phyloP scores from a whole-genome alignment of 1,139 yeast genomes.

The Taiozyma onychis region DNA sequence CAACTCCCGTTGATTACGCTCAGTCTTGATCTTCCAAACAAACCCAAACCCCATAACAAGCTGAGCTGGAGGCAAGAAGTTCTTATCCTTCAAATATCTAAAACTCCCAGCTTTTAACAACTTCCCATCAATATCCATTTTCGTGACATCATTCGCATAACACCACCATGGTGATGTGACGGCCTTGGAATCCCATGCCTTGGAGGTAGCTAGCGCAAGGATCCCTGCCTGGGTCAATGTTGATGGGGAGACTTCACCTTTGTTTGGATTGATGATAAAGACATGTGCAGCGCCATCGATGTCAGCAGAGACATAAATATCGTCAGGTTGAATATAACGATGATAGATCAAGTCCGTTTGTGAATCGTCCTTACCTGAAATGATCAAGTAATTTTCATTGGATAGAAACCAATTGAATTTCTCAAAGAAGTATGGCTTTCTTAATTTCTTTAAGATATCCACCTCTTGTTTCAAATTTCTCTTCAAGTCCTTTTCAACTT shows the following conservation, averaged over 20 bases:
- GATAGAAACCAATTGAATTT: constrained; percentile 91
- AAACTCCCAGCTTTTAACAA: constrained; percentile 63
- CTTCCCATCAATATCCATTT: constrained; percentile 57
- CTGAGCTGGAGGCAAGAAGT: constrained; percentile 73
- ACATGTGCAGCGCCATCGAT: constrained; percentile 70
- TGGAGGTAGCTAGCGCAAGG: constrained; percentile 72
- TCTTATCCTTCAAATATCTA: constrained; percentile 47
- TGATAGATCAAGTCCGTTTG: constrained; percentile 83
- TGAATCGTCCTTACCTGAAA: constrained; percentile 80
- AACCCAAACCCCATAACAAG: constrained; percentile 88
- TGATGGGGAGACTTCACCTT: constrained; percentile 59
- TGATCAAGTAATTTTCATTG: constrained; percentile 79
- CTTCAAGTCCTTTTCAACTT: constrained; percentile 67
- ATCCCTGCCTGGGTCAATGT: constrained; percentile 89
- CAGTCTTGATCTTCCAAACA: constrained; percentile 52
- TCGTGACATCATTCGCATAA: constrained; percentile 57
- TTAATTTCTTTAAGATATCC: constrained; percentile 55
- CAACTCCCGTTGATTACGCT: constrained; percentile 18
- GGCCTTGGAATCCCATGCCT: constrained; percentile 85
- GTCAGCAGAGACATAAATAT: constrained; percentile 71
- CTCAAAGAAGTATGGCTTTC: constrained; percentile 87
- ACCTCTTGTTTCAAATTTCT: constrained; percentile 60
- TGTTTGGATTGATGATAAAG: constrained; percentile 67
- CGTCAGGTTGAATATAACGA: constrained; percentile 68
- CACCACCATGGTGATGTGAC: constrained; percentile 84